phyloP scores from a whole-genome alignment of 257 asterid species.

The Solanum clarkiae region DNA sequence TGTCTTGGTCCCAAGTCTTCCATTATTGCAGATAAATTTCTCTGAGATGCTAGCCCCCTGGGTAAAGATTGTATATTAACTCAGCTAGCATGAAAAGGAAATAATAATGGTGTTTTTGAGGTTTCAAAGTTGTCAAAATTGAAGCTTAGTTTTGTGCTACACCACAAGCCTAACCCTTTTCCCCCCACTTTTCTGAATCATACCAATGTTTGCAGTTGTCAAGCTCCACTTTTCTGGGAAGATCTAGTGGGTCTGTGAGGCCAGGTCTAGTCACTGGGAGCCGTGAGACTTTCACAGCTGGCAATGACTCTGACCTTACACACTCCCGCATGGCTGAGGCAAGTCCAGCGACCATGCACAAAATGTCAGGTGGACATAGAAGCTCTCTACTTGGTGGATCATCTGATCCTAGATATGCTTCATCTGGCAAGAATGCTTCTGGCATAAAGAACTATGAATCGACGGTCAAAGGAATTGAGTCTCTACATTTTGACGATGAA shows the following conservation, averaged over 20 bases:
- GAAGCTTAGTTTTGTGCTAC: neutral
- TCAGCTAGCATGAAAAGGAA: neutral
- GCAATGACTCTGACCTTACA: conserved; percentile 57
- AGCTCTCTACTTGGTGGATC: conserved; percentile 52
- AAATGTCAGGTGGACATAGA: conserved; percentile 49
- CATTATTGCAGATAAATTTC: neutral
- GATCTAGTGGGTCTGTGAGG: conserved; percentile 70
- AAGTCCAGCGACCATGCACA: conserved; percentile 52
- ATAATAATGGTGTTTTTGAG: neutral
- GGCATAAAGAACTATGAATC: conserved; percentile 51
- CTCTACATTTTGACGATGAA: conserved; percentile 52
- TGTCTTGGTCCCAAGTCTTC: conserved; percentile 3
- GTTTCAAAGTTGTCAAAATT: neutral
- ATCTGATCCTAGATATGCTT: conserved; percentile 45
- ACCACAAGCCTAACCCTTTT: neutral
- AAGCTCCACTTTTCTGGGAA: conserved; percentile 60
- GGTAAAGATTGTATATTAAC: neutral
- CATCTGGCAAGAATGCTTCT: conserved; percentile 45
- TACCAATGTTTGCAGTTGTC: conserved; percentile 50
- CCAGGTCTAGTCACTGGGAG: conserved; percentile 57
- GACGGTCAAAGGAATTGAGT: conserved; percentile 57
- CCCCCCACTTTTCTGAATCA: neutral
- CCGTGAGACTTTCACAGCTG: conserved; percentile 44
- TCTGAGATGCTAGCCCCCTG: neutral
- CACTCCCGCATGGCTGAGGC: conserved; percentile 64